Conservation (phyloP, 179 eudicot genomes). For the Heliamphora ciliata region DNA sequence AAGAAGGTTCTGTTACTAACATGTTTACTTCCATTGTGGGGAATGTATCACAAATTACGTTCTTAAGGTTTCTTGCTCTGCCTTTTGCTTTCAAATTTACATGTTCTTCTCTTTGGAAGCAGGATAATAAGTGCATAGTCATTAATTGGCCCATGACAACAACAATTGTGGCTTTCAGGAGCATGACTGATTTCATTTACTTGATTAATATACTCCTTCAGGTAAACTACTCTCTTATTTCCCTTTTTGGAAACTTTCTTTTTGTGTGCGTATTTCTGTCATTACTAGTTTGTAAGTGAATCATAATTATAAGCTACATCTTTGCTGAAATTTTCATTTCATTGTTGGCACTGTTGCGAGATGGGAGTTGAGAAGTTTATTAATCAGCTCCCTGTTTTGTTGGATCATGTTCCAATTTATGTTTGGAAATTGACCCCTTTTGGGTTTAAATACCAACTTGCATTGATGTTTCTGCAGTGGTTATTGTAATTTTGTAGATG, state of each 20-base stretch:
- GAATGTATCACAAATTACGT: too few species aligned
- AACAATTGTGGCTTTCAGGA: conserved; percentile 26
- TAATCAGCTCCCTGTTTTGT: background rate
- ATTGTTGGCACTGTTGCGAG: background rate
- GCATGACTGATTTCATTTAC: conserved; percentile 49
- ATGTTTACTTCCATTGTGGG: too few species aligned
- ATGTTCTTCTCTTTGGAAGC: conserved; percentile 13
- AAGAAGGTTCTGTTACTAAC: too few species aligned
- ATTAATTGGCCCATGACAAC: conserved; percentile 28
- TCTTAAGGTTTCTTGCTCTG: background rate
- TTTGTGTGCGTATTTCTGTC: background rate
- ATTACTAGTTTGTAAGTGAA: background rate
- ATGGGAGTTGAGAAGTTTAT: background rate
- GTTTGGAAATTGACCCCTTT: background rate
- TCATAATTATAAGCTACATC: background rate
- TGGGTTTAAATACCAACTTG: background rate
- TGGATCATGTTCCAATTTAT: background rate
- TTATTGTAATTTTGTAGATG: background rate
- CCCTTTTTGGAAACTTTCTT: background rate
- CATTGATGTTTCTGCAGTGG: background rate
- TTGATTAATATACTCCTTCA: conserved; percentile 61
- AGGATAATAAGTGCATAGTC: conserved; percentile 35
- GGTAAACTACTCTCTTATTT: conserved; percentile 29
- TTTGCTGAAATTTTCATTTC: background rate
- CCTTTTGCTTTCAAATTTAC: background rate